Evolutionary conservation across 768 basidiomycete genomes (phyloP), one percentile per base, ranked within the genome.

Genomic region (Hericium erinaceus): DNA sequence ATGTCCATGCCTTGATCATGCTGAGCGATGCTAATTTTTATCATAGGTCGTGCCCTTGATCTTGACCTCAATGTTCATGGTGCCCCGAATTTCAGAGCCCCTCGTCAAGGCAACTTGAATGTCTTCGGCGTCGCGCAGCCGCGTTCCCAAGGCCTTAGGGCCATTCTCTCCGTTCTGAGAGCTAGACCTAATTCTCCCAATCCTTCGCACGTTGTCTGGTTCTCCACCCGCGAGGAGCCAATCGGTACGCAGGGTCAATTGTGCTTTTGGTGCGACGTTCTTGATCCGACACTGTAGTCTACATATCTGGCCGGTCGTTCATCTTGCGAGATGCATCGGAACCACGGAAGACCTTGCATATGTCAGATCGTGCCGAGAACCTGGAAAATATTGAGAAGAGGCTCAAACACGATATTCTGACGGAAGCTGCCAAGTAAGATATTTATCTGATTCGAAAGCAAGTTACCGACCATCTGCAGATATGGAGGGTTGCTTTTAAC

Each of bases 91-190:
- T 98, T 98, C 68, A 78, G 97, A 62, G 84, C 89, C 12, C 88
- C 93, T 9, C 78, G 83, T 53, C 79, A 84, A 51, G 85, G 84
- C 26, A 80, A 82, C 57, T 77, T 98, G 38, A 95, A 95, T 63
- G 92, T 99, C 2, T 98, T 89, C 67, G 97, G 95, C 13, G 92
- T 87, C 5, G 95, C 97, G 2, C 97, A 98, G 68, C 97, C 97
- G 12, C 89, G 95, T 2, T 84, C 90, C 1, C 89, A 92, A 62
- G 97, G 95, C 3, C 76, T 99, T 11, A 79, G 91, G 49, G 94
- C 92, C 2, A 91, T 98, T 52, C 74, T 99, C 4, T 92, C 92
- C 20, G 78, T 93, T 11, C 80, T 99, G 6, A 76, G 85, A 39
- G 89, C 87, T 61, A 75, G 86, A 28, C 89, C 89, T 9, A 81